Evolutionary conservation across 495 filamentous ascomycete genomes (phyloP).

Genomic region (Penicillium waksmanii): DNA sequence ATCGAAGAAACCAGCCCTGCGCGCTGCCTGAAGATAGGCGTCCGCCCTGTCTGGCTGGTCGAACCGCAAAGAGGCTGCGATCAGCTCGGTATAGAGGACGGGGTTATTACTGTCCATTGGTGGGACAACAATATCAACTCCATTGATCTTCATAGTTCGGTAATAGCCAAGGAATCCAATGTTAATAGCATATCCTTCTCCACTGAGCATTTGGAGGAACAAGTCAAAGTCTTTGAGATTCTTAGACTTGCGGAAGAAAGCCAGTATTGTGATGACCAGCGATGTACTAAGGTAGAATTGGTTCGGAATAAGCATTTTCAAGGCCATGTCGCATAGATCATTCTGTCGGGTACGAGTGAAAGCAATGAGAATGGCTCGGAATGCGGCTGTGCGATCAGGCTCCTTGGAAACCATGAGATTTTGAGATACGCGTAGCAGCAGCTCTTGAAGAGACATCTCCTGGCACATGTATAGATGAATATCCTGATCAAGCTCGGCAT

Average conservation of each 20-base stretch:
- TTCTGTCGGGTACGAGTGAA: slow-evolving; percentile 47
- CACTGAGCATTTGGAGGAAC: slow-evolving; percentile 47
- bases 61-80: slow-evolving; percentile 43
- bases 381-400: slow-evolving; percentile 40
- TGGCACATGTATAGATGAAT: slow-evolving; percentile 34
- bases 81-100: slow-evolving; percentile 41
- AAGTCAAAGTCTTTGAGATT: slow-evolving; percentile 48
- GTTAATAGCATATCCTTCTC: slow-evolving; percentile 40
- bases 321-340: slow-evolving; percentile 43
- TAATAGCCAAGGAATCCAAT: slow-evolving; percentile 31
- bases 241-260: slow-evolving; percentile 46
- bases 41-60: slow-evolving; percentile 50
- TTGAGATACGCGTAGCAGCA: slow-evolving; percentile 40
- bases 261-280: slow-evolving; percentile 41
- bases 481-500: slow-evolving; percentile 37
- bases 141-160: slow-evolving; percentile 36
- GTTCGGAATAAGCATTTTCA: slow-evolving; percentile 46
- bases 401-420: slow-evolving; percentile 40
- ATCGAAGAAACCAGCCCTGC: slow-evolving; percentile 45
- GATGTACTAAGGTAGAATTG: slow-evolving; percentile 41
- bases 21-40: slow-evolving; percentile 44
- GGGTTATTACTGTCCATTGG: slow-evolving; percentile 39
- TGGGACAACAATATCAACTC: slow-evolving; percentile 42
- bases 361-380: slow-evolving; percentile 40
- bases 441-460: slow-evolving; percentile 41